Base-by-base conservation (phyloP, 768 basidiomycete genomes). In the Punctularia strigosozonata region DNA sequence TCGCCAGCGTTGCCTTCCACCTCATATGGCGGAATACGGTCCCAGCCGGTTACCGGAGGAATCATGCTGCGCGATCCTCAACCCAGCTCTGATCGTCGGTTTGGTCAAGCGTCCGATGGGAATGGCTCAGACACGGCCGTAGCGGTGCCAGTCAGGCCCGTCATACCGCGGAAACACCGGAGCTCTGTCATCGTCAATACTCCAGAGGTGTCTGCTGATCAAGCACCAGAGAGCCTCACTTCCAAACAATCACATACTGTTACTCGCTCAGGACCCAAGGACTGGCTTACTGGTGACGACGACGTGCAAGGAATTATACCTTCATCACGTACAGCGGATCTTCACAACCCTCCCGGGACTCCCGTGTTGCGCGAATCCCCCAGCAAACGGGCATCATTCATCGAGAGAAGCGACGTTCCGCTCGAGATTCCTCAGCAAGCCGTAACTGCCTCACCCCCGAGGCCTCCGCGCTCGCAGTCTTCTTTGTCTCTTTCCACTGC, bases 201-300 rank as follows among this genome's bases (percentile, higher is more conserved):
- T 2, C 32, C 37, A n/a, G n/a, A n/a, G n/a, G n/a, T n/a, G n/a
- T n/a, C n/a, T n/a, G n/a, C n/a, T n/a, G n/a, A n/a, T n/a, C n/a
- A n/a, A n/a, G n/a, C n/a, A n/a, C n/a, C n/a, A n/a, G n/a, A n/a
- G n/a, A n/a, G n/a, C n/a, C n/a, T n/a, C n/a, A n/a, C n/a, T n/a
- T n/a, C n/a, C n/a, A n/a, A n/a, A n/a, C n/a, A n/a, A n/a, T n/a
- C n/a, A n/a, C n/a, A n/a, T n/a, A n/a, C n/a, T n/a, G 28, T 30
- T 42, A n/a, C 43, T 42, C 17, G 50, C 48, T 24, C 59, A 47
- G 47, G 59, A 53, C 51, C 63, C 58, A 34, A 65, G 46, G 83
- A 87, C 51, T 85, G 85, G 84, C 59, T 89, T 24, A 85, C 86
- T 14, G 85, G 85, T 6, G 70, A 71, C 39, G 71, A 75, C 40